Evolutionary conservation across 139 green algal species (phyloP), one percentile per base, ranked within the genome.

Genomic region (Chlorella sp.): DNA sequence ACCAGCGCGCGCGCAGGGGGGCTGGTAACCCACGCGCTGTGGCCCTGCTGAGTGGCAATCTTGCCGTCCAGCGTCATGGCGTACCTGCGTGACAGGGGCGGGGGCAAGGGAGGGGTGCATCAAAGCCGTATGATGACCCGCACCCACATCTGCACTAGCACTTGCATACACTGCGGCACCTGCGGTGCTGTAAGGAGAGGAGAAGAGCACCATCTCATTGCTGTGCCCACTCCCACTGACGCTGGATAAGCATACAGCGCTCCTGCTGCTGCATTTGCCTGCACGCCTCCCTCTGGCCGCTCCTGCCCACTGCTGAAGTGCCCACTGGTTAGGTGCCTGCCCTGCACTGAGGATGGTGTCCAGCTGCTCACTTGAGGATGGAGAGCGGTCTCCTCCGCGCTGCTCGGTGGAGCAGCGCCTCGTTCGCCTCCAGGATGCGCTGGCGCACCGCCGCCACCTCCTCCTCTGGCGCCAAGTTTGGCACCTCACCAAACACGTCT

Each of bases 31-130:
- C 96, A 99, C 24, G 93, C 89, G 27, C 87, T 87, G 80, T 99
- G 95, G 1, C 95, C 95, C n/a, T 74, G 78, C 33, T 73, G 49
- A 14, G 93, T 91, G 20, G 96, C 96, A 36, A 98, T 99, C 84
- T 99, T 99, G 68, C 95, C 96, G 72, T 99, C 96, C 42, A 98
- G 74, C 4, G 96, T 99, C 96, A 99, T 99, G 2, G 96, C 96
- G 76, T 99, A 99, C 80, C 98, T 99, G n/a, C n/a, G n/a, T n/a
- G n/a, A n/a, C n/a, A n/a, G n/a, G 49, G 97, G n/a, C n/a, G n/a
- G n/a, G n/a, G n/a, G n/a, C 86, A 32, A 97, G 74, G 29, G 82
- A 86, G 50, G 91, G 74, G 23, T 10, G 14, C 60, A 66, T 5
- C 42, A 55, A 55, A 17, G 10, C 42, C 10, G 17, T 17, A 17